Evolutionary conservation across 352 stramenopile genomes (phyloP), one percentile per base, ranked within the genome.

Genomic region (Aphanomyces astaci): DNA sequence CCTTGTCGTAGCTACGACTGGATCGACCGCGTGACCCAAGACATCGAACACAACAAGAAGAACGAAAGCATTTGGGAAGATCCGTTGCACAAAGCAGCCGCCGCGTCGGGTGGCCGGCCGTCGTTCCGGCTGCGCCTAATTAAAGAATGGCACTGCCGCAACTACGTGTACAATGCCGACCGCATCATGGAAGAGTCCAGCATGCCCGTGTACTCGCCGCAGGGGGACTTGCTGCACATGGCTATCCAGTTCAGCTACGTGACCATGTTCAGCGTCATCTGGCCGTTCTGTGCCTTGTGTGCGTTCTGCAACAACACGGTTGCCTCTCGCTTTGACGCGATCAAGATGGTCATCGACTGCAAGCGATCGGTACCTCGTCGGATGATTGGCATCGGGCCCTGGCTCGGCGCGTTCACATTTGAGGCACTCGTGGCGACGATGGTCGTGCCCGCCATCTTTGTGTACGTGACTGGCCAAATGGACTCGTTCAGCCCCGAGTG

Each of bases 231-330:
- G 24, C 70, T 87, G 11, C 78, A 87, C 66, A 71, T 84, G n/a
- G 78, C 75, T 54, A 87, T 84, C 55, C 79, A 87, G 71, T 87
- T 87, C 55, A 85, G 76, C 63, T 86, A 87, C 75, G 81, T 79
- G 22, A 84, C 80, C 64, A 82, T 87, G 75, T 87, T 87, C 66
- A 84, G 76, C 31, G 79, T 87, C 31, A 77, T 87, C 17, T 86
- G 78, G 79, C 78, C 79, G 3, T 87, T 87, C 52, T 86, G 78
- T 68, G 82, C 76, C 15, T 62, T 85, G 17, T 87, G 79, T 59
- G 74, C 76, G 28, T 84, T 76, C 40, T 72, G 56, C 24, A 79
- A 79, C 71, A 87, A 87, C 68, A 63, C 65, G 0, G 72, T 87
- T 17, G 76, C 79, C 31, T 63, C 83, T 43, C 76, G 78, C 46